Percentiles rank a stretch among this genome's conserved stretches.
Conservation (phyloP, 1,139 yeast genomes). For the Yamadazyma triangularis region DNA sequence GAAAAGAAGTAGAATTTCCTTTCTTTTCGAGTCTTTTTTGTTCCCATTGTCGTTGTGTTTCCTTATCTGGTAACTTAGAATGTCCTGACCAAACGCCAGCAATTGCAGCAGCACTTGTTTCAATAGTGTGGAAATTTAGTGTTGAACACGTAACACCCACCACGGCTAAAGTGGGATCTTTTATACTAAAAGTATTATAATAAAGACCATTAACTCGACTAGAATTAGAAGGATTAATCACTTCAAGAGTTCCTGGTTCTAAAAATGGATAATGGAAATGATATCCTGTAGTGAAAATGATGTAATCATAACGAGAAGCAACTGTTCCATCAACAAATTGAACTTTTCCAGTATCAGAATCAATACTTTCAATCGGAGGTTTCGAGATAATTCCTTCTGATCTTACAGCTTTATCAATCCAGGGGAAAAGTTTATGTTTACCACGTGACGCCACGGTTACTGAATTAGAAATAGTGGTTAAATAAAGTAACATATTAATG, state of each 20-base stretch:
- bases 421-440: constrained; percentile 22
- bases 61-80: constrained; percentile 20
- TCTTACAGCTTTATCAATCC: constrained; percentile 33
- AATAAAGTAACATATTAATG: constrained; percentile 48
- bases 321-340: constrained; percentile 25
- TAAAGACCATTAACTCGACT: constrained; percentile 35
- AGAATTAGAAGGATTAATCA: constrained; percentile 20
- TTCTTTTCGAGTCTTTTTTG: constrained; percentile 13
- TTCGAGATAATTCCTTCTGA: constrained; percentile 32
- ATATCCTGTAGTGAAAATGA: constrained; percentile 34
- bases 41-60: constrained; percentile 31
- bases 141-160: constrained; percentile 37
- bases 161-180: constrained; percentile 41
- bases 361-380: constrained; percentile 23
- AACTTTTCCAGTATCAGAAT: constrained; percentile 21
- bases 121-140: constrained; percentile 39
- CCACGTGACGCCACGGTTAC: constrained; percentile 35
- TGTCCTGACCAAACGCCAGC: constrained; percentile 45
- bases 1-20: constrained; percentile 22
- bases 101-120: constrained; percentile 39
- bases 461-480: constrained; percentile 37
- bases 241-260: constrained; percentile 14
- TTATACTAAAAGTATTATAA: constrained; percentile 32
- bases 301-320: constrained; percentile 22
- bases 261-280: constrained; percentile 35